phyloP scores from a whole-genome alignment of 495 filamentous ascomycete genomes.

The Friedmanniomyces simplex region DNA sequence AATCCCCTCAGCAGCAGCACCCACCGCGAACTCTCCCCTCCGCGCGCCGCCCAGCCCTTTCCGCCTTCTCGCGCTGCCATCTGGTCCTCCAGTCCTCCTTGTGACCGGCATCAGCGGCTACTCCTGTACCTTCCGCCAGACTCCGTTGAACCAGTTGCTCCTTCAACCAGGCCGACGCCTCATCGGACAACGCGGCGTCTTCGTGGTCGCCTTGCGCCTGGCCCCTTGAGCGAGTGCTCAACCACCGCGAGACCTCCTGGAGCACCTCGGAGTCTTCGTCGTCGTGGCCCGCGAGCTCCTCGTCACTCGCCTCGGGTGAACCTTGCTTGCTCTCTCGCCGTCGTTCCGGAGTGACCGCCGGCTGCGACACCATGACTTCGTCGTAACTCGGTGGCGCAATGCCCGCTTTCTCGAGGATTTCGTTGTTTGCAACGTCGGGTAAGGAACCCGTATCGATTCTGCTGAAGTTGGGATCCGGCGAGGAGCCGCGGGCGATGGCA shows the following conservation, averaged over 20 bases:
- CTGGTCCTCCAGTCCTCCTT: neutral
- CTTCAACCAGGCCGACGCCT: neutral
- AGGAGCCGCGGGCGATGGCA: neutral
- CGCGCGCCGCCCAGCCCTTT: neutral
- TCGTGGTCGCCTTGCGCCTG: neutral
- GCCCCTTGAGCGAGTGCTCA: neutral
- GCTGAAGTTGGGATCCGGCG: neutral
- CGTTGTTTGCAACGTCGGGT: neutral
- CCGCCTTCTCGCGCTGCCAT: neutral
- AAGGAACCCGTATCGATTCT: neutral
- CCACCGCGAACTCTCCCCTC: neutral
- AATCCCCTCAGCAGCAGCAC: neutral
- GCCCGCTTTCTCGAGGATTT: conserved; percentile 1
- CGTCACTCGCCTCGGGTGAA: neutral
- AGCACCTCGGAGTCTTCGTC: neutral
- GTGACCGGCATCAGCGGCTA: neutral
- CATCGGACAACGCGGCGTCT: neutral
- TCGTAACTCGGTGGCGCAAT: conserved; percentile 13
- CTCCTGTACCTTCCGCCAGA: no score
- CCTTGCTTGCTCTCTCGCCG: neutral
- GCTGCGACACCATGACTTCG: conserved; percentile 2
- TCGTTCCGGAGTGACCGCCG: neutral
- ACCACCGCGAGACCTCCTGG: neutral
- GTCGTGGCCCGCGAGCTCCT: neutral
- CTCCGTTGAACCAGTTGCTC: neutral